These are phyloP conservation scores for Penicillium coprophilum DNA, from an alignment of 495 filamentous ascomycete genomes.

Conservation along the genomic window DNA sequence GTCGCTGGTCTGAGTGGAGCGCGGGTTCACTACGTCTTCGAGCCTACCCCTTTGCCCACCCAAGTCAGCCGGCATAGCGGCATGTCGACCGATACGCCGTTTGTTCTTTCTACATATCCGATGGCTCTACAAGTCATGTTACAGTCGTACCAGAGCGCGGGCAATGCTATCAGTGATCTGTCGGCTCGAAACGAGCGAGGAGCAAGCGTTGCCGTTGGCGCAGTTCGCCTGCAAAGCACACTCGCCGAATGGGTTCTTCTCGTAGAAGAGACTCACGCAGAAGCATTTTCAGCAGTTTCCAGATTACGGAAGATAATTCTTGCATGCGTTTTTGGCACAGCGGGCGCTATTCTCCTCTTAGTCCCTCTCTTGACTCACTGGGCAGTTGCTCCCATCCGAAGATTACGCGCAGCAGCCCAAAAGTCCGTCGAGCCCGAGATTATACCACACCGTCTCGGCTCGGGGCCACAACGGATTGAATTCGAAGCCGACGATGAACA, in stretches of 20 bases:
- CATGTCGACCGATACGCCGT: slow-evolving; percentile 49
- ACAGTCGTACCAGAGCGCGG: slow-evolving; percentile 42
- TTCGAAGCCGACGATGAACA: neutral
- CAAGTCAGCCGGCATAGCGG: slow-evolving; percentile 48
- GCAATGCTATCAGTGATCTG: slow-evolving; percentile 64
- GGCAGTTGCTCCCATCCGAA: slow-evolving; percentile 74
- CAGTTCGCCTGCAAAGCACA: slow-evolving; percentile 59
- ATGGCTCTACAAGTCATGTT: slow-evolving; percentile 55
- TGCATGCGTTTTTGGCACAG: slow-evolving; percentile 80
- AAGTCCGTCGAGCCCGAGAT: slow-evolving; percentile 65
- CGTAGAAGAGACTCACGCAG: slow-evolving; percentile 69
- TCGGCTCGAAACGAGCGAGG: slow-evolving; percentile 69
- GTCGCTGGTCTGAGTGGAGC: slow-evolving; percentile 21
- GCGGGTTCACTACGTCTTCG: slow-evolving; percentile 43
- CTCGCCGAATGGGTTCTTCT: slow-evolving; percentile 79
- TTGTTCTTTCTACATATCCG: slow-evolving; percentile 56
- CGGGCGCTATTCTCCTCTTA: slow-evolving; percentile 64
- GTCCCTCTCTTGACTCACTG: slow-evolving; percentile 76
- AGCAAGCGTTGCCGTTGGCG: slow-evolving; percentile 65
- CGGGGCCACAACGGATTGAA: neutral
- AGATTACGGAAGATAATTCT: slow-evolving; percentile 74
- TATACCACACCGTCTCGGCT: slow-evolving; percentile 27
- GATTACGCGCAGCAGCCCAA: slow-evolving; percentile 73
- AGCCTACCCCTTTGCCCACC: slow-evolving; percentile 33
- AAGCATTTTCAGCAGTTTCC: slow-evolving; percentile 73